Conservation (phyloP, 257 asterid genomes). For the Nicotiana paniculata region DNA sequence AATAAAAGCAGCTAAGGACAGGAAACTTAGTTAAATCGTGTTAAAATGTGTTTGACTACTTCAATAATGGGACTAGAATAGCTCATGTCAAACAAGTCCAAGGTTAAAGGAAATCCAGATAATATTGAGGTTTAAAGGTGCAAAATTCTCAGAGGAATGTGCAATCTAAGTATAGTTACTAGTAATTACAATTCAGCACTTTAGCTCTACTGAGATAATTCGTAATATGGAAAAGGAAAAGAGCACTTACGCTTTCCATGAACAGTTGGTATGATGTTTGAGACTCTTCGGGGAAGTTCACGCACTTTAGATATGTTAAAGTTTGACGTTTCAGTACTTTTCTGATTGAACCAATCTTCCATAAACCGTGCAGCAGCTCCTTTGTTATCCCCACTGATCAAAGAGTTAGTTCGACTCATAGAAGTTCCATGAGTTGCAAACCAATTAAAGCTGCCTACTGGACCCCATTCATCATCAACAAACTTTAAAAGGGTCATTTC, state of each 20-base stretch:
- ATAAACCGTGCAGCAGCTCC: conserved; percentile 98
- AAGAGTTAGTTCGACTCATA: conserved; percentile 90
- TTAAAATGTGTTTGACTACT: background rate
- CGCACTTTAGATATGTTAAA: conserved; percentile 17
- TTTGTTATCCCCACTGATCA: conserved; percentile 98
- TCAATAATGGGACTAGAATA: background rate
- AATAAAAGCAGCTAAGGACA: background rate
- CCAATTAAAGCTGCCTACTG: conserved; percentile 99
- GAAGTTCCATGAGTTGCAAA: conserved; percentile 99
- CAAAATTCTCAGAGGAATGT: background rate
- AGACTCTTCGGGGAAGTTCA: conserved; percentile 63
- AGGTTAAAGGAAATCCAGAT: background rate
- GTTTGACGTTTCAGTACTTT: conserved; percentile 23
- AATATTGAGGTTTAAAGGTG: background rate
- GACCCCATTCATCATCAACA: conserved; percentile 89
- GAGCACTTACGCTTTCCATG: conserved; percentile 55
- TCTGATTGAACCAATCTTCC: conserved; percentile 95
- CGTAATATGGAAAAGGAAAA: conserved; percentile 1
- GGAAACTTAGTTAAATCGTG: background rate
- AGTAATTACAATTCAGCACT: background rate
- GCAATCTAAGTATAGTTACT: background rate
- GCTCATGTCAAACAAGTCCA: background rate
- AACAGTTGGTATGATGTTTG: conserved; percentile 64
- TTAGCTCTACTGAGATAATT: background rate
- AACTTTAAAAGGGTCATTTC: conserved; percentile 94